A percentile compares a stretch with the other conserved stretches of the same genome.
Conservation (phyloP, 2,329 filamentous ascomycete genomes). For the Stagonosporopsis vannaccii region DNA sequence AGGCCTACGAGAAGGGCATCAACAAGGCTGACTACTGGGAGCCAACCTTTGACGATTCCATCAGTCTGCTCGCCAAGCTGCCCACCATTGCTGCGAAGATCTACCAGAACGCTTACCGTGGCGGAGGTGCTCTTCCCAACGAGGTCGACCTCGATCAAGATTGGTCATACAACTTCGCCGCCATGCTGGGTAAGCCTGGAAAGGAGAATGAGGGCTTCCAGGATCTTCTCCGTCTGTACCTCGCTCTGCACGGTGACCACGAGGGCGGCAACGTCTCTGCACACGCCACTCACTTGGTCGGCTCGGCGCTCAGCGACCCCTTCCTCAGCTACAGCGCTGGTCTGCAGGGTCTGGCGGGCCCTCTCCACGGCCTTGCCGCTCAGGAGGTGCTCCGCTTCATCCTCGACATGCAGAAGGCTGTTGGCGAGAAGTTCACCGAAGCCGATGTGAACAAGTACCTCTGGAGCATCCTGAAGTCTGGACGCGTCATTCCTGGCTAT, state of each 20-base stretch:
- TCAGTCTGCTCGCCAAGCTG: constrained; percentile 92
- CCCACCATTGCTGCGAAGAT: constrained; percentile 97
- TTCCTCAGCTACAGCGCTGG: constrained; percentile 97
- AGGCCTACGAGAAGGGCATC: constrained; percentile 87
- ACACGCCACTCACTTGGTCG: constrained; percentile 92
- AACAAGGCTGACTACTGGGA: constrained; percentile 99
- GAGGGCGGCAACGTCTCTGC: constrained; percentile 98
- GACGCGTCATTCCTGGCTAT: constrained; percentile 92
- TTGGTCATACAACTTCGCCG: constrained; percentile 98
- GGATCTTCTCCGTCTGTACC: constrained; percentile 90
- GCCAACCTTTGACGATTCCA: constrained; percentile 93
- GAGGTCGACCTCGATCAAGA: constrained; percentile 85
- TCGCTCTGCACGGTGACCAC: constrained; percentile 96
- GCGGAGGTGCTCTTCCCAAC: constrained; percentile 75
- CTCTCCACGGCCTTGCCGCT: constrained; percentile 88
- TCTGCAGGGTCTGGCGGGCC: constrained; percentile 93
- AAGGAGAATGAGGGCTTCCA: constrained; percentile 93
- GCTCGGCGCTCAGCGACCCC: constrained; percentile 90
- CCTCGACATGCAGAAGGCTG: constrained; percentile 89
- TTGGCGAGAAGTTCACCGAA: constrained; percentile 79
- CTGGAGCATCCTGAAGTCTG: constrained; percentile 91
- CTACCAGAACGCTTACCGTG: constrained; percentile 87
- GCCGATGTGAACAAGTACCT: constrained; percentile 87
- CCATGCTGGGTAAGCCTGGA: constrained; percentile 90
- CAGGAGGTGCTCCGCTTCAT: constrained; percentile 98